These are phyloP conservation scores for Myotisia sp. DNA, from an alignment of 2,329 filamentous ascomycete species.

Conservation along the genomic window DNA sequence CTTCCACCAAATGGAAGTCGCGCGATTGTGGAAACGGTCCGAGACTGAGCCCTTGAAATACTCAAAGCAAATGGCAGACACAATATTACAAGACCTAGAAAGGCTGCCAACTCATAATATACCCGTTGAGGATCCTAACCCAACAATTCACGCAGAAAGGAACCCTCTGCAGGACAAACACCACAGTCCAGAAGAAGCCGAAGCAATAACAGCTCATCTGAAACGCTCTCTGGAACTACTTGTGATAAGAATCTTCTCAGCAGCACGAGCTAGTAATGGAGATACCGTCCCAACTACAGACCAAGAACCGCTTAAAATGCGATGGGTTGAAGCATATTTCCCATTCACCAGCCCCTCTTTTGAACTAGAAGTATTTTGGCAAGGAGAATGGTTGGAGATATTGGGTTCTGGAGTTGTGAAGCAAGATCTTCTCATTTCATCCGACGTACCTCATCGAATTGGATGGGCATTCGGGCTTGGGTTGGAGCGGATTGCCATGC, in stretches of 20 bases:
- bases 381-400: constrained; percentile 88
- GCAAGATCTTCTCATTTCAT: constrained; percentile 65
- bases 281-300: constrained; percentile 36
- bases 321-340: constrained; percentile 96
- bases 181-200: constrained; percentile 62
- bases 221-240: constrained; percentile 81
- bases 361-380: constrained; percentile 92
- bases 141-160: constrained; percentile 57
- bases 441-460: constrained; percentile 57
- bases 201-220: constrained; percentile 69
- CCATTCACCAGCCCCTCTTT: constrained; percentile 91
- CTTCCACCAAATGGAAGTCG: constrained; percentile 98
- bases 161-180: constrained; percentile 67
- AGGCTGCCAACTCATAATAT: constrained; percentile 59
- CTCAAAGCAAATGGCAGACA: constrained; percentile 35
- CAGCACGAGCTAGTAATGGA: constrained; percentile 46
- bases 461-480: constrained; percentile 96
- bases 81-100: constrained; percentile 57
- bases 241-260: constrained; percentile 75
- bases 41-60: constrained; percentile 19
- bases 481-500: constrained; percentile 90
- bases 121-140: constrained; percentile 69
- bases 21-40: constrained; percentile 68
- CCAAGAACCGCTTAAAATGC: constrained; percentile 63
- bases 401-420: constrained; percentile 83